Base-by-base conservation (phyloP, 2,329 filamentous ascomycete species). In the Talaromyces sp. region DNA sequence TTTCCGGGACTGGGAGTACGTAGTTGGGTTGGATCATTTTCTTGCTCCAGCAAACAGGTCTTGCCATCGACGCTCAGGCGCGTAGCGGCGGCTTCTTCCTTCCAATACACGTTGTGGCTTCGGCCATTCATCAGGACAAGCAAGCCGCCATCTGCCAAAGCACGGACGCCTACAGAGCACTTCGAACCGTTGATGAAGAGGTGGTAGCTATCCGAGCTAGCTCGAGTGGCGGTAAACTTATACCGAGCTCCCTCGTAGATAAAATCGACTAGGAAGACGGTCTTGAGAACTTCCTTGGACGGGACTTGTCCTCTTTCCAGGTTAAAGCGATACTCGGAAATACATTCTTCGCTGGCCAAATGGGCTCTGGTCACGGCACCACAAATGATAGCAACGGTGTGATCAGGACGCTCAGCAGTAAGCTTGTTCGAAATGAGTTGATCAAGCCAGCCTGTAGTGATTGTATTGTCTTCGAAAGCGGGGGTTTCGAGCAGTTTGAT, bases 51-150 rank as follows among this genome's bases (percentile, higher is more conserved):
- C 72, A 99, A 80, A 76, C 94, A 98, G 33, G 95, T 99, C 87
- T 98, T 99, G 83, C 92, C 91, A 75, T 99, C 95, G 28, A 99
- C 93, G 33, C 93, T 97, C 68, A 99, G 81, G 75, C 95, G 93
- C 57, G 95, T 97, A 42, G 94, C 95, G 61, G 93, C 93, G 54
- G 96, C 92, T 77, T 99, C 95, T 74, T 99, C 95, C 81, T 98
- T 98, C 95, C 95, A 99, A 87, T 99, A 99, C 65, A 98, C 88
- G 73, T 95, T 99, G 87, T 99, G 95, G 69, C 91, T 96, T 77
- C 92, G 91, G 64, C 95, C 95, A 71, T 89, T 89, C 51, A 99
- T 87, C 23, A 99, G 86, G 65, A 99, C 87, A 61, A 99, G 85
- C 10, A 99, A 86, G 76, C 95, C 95, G 76, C 95, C 95, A 70